phyloP scores from a whole-genome alignment of 2,329 filamentous ascomycete genomes.

The Pezizomycotina sp. region DNA sequence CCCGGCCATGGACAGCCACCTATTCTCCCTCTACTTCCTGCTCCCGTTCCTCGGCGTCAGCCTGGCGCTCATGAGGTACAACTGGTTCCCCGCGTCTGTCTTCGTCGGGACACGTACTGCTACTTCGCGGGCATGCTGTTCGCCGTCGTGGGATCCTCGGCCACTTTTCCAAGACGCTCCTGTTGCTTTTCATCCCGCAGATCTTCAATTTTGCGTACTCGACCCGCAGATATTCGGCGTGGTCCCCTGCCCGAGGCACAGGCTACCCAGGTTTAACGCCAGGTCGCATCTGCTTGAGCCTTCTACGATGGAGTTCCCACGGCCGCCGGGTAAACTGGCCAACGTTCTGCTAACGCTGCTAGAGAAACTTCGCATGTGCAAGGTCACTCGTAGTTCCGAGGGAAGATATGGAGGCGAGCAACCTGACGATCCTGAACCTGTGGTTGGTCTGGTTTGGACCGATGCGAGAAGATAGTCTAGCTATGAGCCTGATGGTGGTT shows the following conservation, averaged over 20 bases:
- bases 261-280: constrained; percentile 75
- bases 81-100: constrained; percentile 87
- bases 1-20: constrained; percentile 83
- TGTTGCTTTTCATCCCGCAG: constrained; percentile 80
- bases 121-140: constrained; percentile 99
- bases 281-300: constrained; percentile 72
- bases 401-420: constrained; percentile 61
- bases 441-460: constrained; percentile 95
- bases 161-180: constrained; percentile 92
- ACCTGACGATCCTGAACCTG: constrained; percentile 84
- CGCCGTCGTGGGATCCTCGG: constrained; percentile 87
- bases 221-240: constrained; percentile 78
- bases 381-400: constrained; percentile 45
- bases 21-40: constrained; percentile 90
- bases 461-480: constrained; percentile 69
- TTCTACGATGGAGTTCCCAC: constrained; percentile 53
- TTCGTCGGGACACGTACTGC: constrained; percentile 99
- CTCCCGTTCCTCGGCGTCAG: constrained; percentile 90
- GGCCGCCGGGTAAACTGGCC: constrained; percentile 51
- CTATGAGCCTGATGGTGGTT: constrained; percentile 61
- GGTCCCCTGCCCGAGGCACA: constrained; percentile 81
- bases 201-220: constrained; percentile 96
- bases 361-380: constrained; percentile 49
- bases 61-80: constrained; percentile 68
- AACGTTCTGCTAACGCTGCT: constrained; percentile 50